Evolutionary conservation across 163 green algal species (phyloP).

Genomic region (Trebouxia gelatinosa): DNA sequence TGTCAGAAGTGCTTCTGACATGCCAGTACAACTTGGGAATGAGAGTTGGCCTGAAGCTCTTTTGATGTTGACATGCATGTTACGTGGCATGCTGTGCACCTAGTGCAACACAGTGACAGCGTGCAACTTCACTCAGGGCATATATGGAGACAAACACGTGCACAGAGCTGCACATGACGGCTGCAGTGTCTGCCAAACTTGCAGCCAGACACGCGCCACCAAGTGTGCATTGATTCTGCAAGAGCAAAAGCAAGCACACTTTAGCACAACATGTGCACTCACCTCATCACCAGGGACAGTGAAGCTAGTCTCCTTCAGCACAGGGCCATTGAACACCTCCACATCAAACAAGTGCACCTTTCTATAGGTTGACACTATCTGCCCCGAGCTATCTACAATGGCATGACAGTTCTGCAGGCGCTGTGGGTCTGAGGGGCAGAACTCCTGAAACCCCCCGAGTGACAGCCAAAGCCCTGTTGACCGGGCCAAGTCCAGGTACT

Average conservation of each 20-base stretch:
- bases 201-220: background rate
- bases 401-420: constrained; percentile 90
- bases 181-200: background rate
- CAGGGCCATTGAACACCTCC: constrained; percentile 79
- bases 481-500: constrained; percentile 74
- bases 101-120: background rate
- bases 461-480: constrained; percentile 86
- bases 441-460: constrained; percentile 86
- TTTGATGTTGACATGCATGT: too few relatives aligned
- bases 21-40: too few relatives aligned
- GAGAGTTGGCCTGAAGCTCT: too few relatives aligned
- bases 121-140: background rate
- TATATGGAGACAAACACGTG: background rate
- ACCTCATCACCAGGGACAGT: constrained; percentile 74
- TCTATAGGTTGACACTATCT: constrained; percentile 59
- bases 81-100: too few relatives aligned
- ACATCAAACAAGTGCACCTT: constrained; percentile 97
- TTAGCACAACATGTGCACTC: background rate
- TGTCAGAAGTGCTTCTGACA: too few relatives aligned
- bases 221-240: background rate
- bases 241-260: background rate
- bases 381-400: constrained; percentile 64
- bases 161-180: background rate
- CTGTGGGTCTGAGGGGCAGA: constrained; percentile 40
- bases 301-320: constrained; percentile 84